Base-by-base conservation (phyloP, 805 yeast genomes). In the Brettanomyces bruxellensis region DNA sequence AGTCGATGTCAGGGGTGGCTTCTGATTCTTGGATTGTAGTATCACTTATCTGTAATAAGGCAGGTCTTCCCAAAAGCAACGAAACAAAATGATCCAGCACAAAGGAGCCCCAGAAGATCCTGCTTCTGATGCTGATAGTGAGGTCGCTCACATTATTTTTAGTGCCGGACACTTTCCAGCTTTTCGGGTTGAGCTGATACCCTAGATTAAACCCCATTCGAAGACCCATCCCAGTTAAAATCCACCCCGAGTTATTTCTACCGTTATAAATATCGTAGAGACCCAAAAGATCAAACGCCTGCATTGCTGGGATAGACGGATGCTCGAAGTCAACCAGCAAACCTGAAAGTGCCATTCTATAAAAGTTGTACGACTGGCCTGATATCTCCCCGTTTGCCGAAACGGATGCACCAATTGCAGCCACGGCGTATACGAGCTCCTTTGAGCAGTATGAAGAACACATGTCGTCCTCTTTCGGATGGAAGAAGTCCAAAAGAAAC, bases 61-160 rank as follows among this genome's bases (percentile, higher is more conserved):
- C 72, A 0, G 83, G 82, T 44, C 84, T 62, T 3, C 86, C 86
- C 41, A 79, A 60, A 43, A 79, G 64, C 35, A 79, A 61, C 55
- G 82, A 74, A 34, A 79, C 76, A 53, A 79, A 75, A 56, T 78
- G 84, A 58, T 80, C 86, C 2, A 81, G 81, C 47, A 79, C 64
- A 57, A 74, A 80, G 43, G 80, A 72, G 3, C 86, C 86, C 86
- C 86, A 80, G 56, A 76, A 77, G 9, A 80, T 75, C 48, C 86
- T 64, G 43, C 79, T 71, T 48, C 83, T 67, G 46, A 80, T 77
- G 38, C 73, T 77, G 14, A 74, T 66, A 51, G 78, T 81, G 43
- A 78, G 68, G 32, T 71, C 68, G n/a, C 71, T 65, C 42, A 74
- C 58, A 4, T n/a, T 28, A 37, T 64, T 68, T 35, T 56, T 57